phyloP scores from a whole-genome alignment of 345 rosid species.

The Moricandia moricandioides region DNA sequence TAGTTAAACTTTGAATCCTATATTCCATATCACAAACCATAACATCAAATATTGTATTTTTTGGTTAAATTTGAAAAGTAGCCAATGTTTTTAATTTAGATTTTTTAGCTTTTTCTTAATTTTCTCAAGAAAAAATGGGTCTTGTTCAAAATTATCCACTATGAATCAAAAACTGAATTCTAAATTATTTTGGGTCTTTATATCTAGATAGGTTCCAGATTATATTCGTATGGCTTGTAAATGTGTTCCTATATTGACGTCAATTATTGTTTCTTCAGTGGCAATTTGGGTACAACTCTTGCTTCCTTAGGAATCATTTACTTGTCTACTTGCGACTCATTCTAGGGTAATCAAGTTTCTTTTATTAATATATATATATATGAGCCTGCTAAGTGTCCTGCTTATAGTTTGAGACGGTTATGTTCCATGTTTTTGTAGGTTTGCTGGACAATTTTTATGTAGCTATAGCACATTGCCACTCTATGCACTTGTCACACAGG shows the following conservation, averaged over 20 bases:
- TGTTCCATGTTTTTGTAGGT: slow-evolving; percentile 40
- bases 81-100: too few species aligned
- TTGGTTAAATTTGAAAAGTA: too few species aligned
- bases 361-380: neutral
- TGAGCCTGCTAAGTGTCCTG: neutral
- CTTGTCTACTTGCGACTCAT: slow-evolving; percentile 72
- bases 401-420: neutral
- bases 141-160: too few species aligned
- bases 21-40: too few species aligned
- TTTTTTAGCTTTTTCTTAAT: too few species aligned
- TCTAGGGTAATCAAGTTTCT: slow-evolving; percentile 57
- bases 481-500: slow-evolving; percentile 93
- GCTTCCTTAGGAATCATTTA: slow-evolving; percentile 68
- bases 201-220: neutral
- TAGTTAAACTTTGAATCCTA: too few species aligned
- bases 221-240: neutral
- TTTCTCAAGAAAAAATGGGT: too few species aligned
- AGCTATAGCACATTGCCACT: slow-evolving; percentile 97
- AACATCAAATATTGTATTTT: too few species aligned
- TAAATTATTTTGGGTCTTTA: too few species aligned
- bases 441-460: slow-evolving; percentile 84
- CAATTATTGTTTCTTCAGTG: slow-evolving; percentile 53
- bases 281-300: slow-evolving; percentile 91
- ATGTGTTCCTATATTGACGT: neutral
- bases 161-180: too few species aligned